Percentiles rank a stretch among this genome's conserved stretches.
Evolutionary conservation across 2,329 filamentous ascomycete species (phyloP).

Genomic region (Gliomastix tumulicola): DNA sequence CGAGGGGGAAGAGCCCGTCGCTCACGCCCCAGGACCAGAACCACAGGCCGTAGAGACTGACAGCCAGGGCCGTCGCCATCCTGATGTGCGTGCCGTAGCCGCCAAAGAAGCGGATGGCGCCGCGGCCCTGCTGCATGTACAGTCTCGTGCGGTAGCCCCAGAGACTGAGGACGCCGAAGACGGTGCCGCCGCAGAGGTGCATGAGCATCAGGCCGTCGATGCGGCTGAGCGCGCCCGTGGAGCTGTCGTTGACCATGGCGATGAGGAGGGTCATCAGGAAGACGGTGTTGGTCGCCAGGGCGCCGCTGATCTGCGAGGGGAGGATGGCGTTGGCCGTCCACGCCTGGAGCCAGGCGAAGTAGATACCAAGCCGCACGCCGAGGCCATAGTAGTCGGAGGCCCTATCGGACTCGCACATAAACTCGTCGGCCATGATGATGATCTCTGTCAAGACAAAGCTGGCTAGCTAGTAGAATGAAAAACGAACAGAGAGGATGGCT

Average conservation of each 20-base stretch:
- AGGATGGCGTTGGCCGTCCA: constrained; percentile 17
- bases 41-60: constrained; percentile 16
- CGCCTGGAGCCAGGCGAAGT: constrained; percentile 18
- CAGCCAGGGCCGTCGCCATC: constrained; percentile 11
- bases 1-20: constrained; percentile 5
- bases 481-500: no score
- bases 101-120: constrained; percentile 12
- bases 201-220: constrained; percentile 18
- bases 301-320: constrained; percentile 11
- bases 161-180: constrained; percentile 16
- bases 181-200: constrained; percentile 17
- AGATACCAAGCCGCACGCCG: constrained; percentile 21
- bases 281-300: constrained; percentile 18
- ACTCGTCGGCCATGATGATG: no score
- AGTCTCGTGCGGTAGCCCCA: constrained; percentile 17
- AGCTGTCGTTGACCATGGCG: constrained; percentile 13
- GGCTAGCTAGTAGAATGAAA: no score
- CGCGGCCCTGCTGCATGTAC: constrained; percentile 11
- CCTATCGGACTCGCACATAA: constrained; percentile 9
- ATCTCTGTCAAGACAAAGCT: no score
- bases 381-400: constrained; percentile 22
- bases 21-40: constrained; percentile 15
- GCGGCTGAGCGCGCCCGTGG: constrained; percentile 6
- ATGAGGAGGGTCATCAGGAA: constrained; percentile 21
- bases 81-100: constrained; percentile 15